Evolutionary conservation across 495 filamentous ascomycete genomes (phyloP).

Genomic region (Xylaria nigripes): DNA sequence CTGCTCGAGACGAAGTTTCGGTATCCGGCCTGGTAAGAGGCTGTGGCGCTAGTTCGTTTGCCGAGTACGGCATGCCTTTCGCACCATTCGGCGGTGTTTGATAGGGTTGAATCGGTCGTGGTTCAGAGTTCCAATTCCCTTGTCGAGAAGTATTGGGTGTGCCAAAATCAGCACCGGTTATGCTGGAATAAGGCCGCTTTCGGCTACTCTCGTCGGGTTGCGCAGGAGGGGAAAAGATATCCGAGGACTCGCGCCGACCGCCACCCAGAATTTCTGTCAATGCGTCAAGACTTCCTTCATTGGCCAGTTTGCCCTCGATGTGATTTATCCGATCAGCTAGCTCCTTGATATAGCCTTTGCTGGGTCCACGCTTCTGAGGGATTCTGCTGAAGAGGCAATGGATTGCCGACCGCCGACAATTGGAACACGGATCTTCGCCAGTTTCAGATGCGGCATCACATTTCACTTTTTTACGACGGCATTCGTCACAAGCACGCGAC

Average conservation of each 20-base stretch:
- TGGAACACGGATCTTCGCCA: slow-evolving; percentile 72
- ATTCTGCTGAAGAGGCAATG: slow-evolving; percentile 85
- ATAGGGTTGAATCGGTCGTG: slow-evolving; percentile 34
- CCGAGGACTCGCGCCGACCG: slow-evolving; percentile 28
- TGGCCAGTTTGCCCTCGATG: slow-evolving; percentile 58
- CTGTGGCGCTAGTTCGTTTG: slow-evolving; percentile 36
- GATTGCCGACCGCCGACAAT: slow-evolving; percentile 69
- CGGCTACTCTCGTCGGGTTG: slow-evolving; percentile 29
- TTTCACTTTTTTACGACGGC: slow-evolving; percentile 91
- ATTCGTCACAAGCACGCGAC: slow-evolving; percentile 91
- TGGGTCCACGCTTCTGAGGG: slow-evolving; percentile 90
- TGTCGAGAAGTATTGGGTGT: slow-evolving; percentile 27
- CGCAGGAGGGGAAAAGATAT: slow-evolving; percentile 29
- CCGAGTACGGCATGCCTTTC: slow-evolving; percentile 24
- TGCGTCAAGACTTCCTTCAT: slow-evolving; percentile 21
- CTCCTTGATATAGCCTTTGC: slow-evolving; percentile 98
- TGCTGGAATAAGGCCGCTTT: slow-evolving; percentile 40
- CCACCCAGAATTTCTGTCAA: slow-evolving; percentile 25
- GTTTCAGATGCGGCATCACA: slow-evolving; percentile 82
- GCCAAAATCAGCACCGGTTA: slow-evolving; percentile 33
- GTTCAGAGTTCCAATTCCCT: slow-evolving; percentile 29
- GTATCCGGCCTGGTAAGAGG: slow-evolving; percentile 24
- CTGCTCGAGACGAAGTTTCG: slow-evolving; percentile 23
- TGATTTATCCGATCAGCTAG: slow-evolving; percentile 79
- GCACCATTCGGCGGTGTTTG: slow-evolving; percentile 21